Evolutionary conservation across 768 basidiomycete genomes (phyloP).

Genomic region (Psilocybe tampanensis): DNA sequence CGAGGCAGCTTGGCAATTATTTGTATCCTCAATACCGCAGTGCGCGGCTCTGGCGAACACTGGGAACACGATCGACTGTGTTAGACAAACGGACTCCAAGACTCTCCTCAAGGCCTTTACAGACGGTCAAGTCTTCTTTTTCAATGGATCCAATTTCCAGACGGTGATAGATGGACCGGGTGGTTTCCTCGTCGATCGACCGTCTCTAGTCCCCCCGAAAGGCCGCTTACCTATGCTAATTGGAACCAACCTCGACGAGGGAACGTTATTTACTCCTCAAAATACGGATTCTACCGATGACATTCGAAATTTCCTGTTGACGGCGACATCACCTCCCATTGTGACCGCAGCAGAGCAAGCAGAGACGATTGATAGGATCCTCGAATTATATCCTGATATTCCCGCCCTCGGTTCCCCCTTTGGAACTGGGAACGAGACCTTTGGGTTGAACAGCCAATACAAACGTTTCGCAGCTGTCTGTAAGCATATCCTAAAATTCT

Average conservation of each 20-base stretch:
- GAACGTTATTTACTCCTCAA: constrained; percentile 31
- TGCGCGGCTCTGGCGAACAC: constrained; percentile 28
- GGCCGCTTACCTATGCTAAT: constrained; percentile 38
- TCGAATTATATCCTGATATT: constrained; percentile 40
- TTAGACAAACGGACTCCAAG: constrained; percentile 14
- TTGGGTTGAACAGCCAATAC: constrained; percentile 32
- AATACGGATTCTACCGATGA: constrained; percentile 22
- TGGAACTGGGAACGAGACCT: constrained; percentile 42
- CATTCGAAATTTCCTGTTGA: constrained; percentile 25
- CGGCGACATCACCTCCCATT: constrained; percentile 25
- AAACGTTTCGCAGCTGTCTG: constrained; percentile 31
- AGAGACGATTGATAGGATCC: constrained; percentile 19
- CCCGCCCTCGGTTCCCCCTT: constrained; percentile 46
- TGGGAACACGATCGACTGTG: constrained; percentile 31
- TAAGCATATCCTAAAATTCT: constrained; percentile 8
- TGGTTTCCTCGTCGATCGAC: constrained; percentile 37
- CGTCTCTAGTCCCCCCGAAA: constrained; percentile 28
- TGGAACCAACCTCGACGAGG: constrained; percentile 38
- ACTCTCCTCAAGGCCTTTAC: constrained; percentile 8
- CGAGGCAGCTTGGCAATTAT: constrained; percentile 34
- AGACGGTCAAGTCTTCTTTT: constrained; percentile 4
- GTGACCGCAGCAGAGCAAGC: constrained; percentile 16
- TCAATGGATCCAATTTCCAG: constrained; percentile 16
- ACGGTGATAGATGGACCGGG: constrained; percentile 40
- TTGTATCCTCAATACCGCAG: constrained; percentile 32